These are phyloP conservation scores for Sporothrix euskadiensis DNA, from an alignment of 2,329 filamentous ascomycete genomes.

Conservation along the genomic window DNA sequence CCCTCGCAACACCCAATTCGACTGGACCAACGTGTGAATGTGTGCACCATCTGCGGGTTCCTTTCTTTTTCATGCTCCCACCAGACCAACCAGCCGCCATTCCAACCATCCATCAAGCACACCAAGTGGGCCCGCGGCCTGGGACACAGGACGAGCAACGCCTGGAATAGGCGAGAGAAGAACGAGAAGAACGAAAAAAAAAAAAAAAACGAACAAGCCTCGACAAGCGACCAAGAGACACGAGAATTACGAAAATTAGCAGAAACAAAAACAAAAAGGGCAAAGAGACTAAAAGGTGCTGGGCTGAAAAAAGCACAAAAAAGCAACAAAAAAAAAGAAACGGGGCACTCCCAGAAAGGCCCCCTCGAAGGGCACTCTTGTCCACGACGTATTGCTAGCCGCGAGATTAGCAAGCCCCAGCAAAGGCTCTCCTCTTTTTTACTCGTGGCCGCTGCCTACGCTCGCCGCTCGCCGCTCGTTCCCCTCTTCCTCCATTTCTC, in stretches of 20 bases:
- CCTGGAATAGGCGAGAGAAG: background rate
- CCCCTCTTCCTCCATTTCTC: background rate
- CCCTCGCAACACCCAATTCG: background rate
- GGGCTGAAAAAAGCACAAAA: background rate
- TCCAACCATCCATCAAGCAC: conserved; percentile 24
- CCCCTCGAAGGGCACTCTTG: background rate
- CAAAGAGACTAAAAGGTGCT: no score
- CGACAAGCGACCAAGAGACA: background rate
- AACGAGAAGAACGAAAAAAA: background rate
- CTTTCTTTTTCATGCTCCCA: background rate
- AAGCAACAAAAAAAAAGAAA: conserved; percentile 1
- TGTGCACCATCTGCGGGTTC: background rate
- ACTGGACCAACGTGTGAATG: conserved; percentile 8
- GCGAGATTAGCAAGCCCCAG: conserved; percentile 7
- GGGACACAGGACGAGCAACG: conserved; percentile 6
- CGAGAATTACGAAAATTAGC: background rate
- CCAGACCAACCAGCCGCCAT: conserved; percentile 25
- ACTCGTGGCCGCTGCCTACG: background rate
- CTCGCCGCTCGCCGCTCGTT: background rate
- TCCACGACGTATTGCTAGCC: background rate
- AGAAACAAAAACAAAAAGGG: background rate
- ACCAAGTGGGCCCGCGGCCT: conserved; percentile 25
- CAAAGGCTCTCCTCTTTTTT: background rate
- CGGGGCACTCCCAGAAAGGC: background rate
- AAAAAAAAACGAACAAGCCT: background rate